Conservation (phyloP, 78 protist genomes). For the Dictyostelium purpureum region DNA sequence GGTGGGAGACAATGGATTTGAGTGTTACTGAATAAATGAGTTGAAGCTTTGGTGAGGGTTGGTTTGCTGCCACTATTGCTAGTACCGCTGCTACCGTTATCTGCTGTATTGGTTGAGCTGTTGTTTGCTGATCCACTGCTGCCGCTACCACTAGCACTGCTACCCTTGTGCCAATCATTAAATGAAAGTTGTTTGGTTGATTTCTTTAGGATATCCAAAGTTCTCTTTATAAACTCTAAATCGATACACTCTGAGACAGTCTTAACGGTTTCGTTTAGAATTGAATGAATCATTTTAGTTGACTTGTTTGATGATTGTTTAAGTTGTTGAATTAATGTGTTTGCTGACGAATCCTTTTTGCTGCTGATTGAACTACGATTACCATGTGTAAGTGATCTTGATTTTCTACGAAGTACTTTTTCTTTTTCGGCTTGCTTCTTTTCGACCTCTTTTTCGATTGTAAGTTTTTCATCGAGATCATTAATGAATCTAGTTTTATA, state of each 20-base stretch:
- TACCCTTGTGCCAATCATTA: slow-evolving; percentile 62
- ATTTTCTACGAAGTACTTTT: slow-evolving; percentile 34
- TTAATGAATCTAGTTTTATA: slow-evolving; percentile 57
- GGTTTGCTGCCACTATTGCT: neutral
- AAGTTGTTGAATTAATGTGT: slow-evolving; percentile 18
- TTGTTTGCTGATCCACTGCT: neutral
- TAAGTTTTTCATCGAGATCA: slow-evolving; percentile 18
- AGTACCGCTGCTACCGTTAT: neutral
- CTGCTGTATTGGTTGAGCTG: neutral
- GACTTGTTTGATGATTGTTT: slow-evolving; percentile 16
- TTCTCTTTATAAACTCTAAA: neutral
- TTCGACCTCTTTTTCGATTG: neutral
- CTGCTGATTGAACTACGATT: neutral
- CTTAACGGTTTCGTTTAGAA: slow-evolving; percentile 21
- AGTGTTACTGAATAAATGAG: slow-evolving; percentile 27
- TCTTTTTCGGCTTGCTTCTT: slow-evolving; percentile 41
- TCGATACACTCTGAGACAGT: slow-evolving; percentile 22
- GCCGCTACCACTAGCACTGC: neutral
- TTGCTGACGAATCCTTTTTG: slow-evolving; percentile 42
- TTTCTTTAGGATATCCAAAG: neutral
- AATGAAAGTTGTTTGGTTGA: slow-evolving; percentile 55
- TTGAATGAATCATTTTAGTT: slow-evolving; percentile 13
- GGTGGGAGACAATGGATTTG: slow-evolving; percentile 57
- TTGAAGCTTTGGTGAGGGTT: slow-evolving; percentile 8
- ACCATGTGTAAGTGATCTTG: slow-evolving; percentile 63